phyloP scores from a whole-genome alignment of 768 basidiomycete genomes.

The Daedaleopsis nitida region DNA sequence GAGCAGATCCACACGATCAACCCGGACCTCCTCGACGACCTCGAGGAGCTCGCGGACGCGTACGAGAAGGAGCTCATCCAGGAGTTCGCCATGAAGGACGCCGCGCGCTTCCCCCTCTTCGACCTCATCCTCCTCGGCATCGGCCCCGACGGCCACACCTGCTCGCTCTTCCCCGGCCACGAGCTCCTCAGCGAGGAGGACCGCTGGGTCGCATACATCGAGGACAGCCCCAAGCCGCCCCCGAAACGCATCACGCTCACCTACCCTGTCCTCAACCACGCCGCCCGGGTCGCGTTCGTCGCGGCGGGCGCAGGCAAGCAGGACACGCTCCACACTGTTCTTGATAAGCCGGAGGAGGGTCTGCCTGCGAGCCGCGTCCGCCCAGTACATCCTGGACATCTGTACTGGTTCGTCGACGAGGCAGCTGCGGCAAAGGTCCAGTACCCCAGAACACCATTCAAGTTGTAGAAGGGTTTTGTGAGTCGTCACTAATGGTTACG shows the following conservation, averaged over 20 bases:
- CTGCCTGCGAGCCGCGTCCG: constrained; percentile 84
- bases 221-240: constrained; percentile 95
- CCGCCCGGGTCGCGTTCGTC: constrained; percentile 86
- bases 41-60: constrained; percentile 78
- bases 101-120: constrained; percentile 96
- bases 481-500: neutral
- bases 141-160: constrained; percentile 98
- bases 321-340: constrained; percentile 67
- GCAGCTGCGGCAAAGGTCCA: constrained; percentile 68
- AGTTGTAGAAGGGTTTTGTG: constrained; percentile 41
- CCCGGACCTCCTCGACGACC: constrained; percentile 59
- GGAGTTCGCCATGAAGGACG: constrained; percentile 90
- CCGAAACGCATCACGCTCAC: constrained; percentile 90
- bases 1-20: constrained; percentile 87
- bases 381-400: constrained; percentile 76
- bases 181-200: constrained; percentile 79
- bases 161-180: constrained; percentile 96
- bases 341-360: constrained; percentile 79
- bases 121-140: constrained; percentile 96
- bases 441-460: constrained; percentile 59
- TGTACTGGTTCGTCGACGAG: constrained; percentile 96
- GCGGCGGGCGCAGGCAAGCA: constrained; percentile 82
- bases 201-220: constrained; percentile 93
- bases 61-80: constrained; percentile 85
- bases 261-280: constrained; percentile 88